Base-by-base conservation (phyloP, 768 basidiomycete genomes). In the Rhizopogon salebrosus region DNA sequence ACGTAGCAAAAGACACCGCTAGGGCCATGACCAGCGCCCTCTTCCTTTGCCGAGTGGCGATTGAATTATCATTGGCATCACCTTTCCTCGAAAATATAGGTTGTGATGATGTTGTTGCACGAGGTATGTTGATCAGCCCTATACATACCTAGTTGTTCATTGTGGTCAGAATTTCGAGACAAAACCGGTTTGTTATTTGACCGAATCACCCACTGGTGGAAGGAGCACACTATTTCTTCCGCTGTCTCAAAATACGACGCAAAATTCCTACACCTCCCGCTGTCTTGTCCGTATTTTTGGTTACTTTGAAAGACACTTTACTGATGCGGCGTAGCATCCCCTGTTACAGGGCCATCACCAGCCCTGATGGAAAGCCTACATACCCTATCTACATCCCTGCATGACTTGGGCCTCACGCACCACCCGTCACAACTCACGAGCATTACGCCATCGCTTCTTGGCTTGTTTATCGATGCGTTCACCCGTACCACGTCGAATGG, bases 301-400 rank as follows among this genome's bases (percentile, higher is more conserved):
- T 51, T 36, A 26, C 41, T n/a, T 22, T 34, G 16, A 6, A 31
- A 16, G 11, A 8, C 10, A 22, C 13, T 42, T 16, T 7, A 18
- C 29, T 46, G 20, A 46, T 20, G 42, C 31, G 26, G 46, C 23
- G 6, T 41, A 70, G 68, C 53, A 36, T 41, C 51, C 37, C 45
- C 43, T 52, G 54, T 41, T 41, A 66, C 58, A 51, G 74, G 75
- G 8, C 80, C 83, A 42, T 86, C 86, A 34, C 64, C 79, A 43
- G 64, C 70, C 39, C 72, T 88, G 48, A 70, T 84, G 52, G 72
- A 78, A 39, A 78, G 81, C 16, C 64, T 91, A 48, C 64, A 83
- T 41, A 64, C 72, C 1, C 66, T 91, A 16, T 79, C 79, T 29
- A 71, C 74, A 13, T 75, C 76, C 3, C 67, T 85, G 48, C 79